Conservation (phyloP, 495 filamentous ascomycete species). For the Aspergillus indologenus region DNA sequence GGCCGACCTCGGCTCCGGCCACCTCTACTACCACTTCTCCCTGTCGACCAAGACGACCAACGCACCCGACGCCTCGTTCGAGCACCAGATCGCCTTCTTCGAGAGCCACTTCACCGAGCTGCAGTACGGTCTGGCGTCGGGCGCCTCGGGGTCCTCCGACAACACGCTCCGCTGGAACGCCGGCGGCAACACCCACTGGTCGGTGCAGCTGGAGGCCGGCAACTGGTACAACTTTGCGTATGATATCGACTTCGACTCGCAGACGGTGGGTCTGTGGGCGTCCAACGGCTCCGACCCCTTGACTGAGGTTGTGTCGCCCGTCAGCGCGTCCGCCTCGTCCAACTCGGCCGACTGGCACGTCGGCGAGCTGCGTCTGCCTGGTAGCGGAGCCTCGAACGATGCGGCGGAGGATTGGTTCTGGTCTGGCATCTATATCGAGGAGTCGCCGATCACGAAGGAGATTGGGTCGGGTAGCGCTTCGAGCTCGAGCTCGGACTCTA, state of each 20-base stretch:
- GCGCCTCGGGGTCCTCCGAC: constrained; percentile 46
- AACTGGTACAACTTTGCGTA: constrained; percentile 73
- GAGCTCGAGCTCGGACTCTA: not conserved
- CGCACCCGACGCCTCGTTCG: constrained; percentile 55
- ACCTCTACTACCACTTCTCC: constrained; percentile 68
- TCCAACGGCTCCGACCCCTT: constrained; percentile 57
- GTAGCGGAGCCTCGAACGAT: constrained; percentile 26
- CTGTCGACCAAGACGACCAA: constrained; percentile 58
- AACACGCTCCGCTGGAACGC: constrained; percentile 53
- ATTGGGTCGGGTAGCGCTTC: not conserved
- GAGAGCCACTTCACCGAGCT: constrained; percentile 71
- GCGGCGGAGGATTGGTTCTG: constrained; percentile 66
- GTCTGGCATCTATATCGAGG: constrained; percentile 69
- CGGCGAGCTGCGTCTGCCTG: constrained; percentile 62
- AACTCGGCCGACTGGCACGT: constrained; percentile 76
- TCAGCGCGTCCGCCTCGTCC: constrained; percentile 56
- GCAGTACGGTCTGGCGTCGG: constrained; percentile 53
- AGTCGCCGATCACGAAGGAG: constrained; percentile 49
- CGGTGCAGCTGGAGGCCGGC: constrained; percentile 47
- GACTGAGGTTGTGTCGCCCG: constrained; percentile 53
- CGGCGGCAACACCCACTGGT: constrained; percentile 51
- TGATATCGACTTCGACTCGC: constrained; percentile 58
- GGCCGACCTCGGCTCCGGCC: constrained; percentile 57
- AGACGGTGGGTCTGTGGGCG: constrained; percentile 67
- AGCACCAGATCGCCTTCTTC: constrained; percentile 77